Evolutionary conservation across 371 early-diverging fungal genomes (phyloP), one percentile per base, ranked within the genome.

Genomic region (Mucor irregularis): DNA sequence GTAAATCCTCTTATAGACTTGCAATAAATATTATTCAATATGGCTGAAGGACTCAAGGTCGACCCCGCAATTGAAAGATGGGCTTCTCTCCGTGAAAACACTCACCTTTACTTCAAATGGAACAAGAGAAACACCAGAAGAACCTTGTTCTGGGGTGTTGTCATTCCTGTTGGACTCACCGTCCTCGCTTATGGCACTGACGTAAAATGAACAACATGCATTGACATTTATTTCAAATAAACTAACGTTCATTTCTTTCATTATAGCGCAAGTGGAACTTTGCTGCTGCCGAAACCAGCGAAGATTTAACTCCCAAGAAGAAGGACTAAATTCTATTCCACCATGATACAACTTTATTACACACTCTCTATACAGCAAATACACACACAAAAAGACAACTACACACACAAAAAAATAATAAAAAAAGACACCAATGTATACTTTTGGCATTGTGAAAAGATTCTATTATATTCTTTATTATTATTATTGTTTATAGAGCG

Each of bases 51-150:
- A 53, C 58, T 78, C 37, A 74, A 74, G 57, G 28, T 65, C 52
- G 86, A 86, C 69, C 84, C 84, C 47, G 80, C 83, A 39, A 70
- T 86, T 61, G 86, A 86, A 56, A 75, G 81, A 66, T 86, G 86
- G 86, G 81, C 82, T 25, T 71, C 68, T 62, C 68, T 86, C 54
- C 84, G 86, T 73, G 84, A 86, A 61, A 82, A 83, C 56, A 80
- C 81, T 26, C 77, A 80, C 46, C 64, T 76, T 56, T 70, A 80
- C 63, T 86, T 78, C 56, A 49, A 56, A 19, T 83, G 82, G 81
- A 84, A 71, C 64, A 52, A 60, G 45, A 74, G 80, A 64, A 86
- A 69, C 42, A 53, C 74, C 25, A 73, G 81, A 55, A 53, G 54
- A 19, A 64, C 81, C 22, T 62, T 73, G 24, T 24, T 81, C 22